These are phyloP conservation scores for Ampelocalamus luodianensis DNA, from an alignment of 176 grass and related monocot species.

Conservation along the genomic window DNA sequence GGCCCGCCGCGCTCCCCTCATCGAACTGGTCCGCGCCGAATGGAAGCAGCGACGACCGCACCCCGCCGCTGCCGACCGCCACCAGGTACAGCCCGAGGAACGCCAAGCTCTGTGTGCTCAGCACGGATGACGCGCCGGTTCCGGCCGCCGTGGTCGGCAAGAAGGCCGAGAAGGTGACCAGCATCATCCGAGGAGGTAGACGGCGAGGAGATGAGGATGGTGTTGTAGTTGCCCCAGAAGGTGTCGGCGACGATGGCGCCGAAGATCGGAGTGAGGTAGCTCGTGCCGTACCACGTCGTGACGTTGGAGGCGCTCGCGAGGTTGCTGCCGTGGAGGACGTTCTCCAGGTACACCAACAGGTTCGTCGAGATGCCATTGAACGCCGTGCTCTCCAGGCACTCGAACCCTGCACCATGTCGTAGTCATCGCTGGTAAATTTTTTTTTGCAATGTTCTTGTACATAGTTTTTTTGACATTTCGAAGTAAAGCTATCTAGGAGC, in stretches of 20 bases:
- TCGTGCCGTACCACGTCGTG: conserved; percentile 60
- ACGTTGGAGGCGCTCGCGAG: conserved; percentile 53
- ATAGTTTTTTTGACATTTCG: no score
- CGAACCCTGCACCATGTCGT: conserved; percentile 49
- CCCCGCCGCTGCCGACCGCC: conserved; percentile 62
- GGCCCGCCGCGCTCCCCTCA: conserved; percentile 47
- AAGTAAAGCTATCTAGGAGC: no score
- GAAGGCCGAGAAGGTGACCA: conserved; percentile 65
- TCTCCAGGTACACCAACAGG: conserved; percentile 59
- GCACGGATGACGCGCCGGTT: background rate
- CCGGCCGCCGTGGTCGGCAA: conserved; percentile 30
- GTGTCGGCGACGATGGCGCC: conserved; percentile 64
- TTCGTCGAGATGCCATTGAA: conserved; percentile 65
- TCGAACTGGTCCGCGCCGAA: conserved; percentile 81
- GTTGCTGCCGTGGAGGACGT: conserved; percentile 58
- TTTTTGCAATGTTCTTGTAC: background rate
- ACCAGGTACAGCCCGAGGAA: conserved; percentile 70
- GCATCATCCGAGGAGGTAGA: conserved; percentile 61
- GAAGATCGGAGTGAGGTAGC: conserved; percentile 59
- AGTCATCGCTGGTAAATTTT: no score
- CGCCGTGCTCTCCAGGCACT: conserved; percentile 58
- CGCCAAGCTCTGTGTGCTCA: conserved; percentile 32
- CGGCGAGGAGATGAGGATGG: conserved; percentile 54
- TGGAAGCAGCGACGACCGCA: conserved; percentile 66
- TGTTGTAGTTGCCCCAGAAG: conserved; percentile 63